Conservation (phyloP, 1,284 basidiomycete species). For the Tilletia indica region DNA sequence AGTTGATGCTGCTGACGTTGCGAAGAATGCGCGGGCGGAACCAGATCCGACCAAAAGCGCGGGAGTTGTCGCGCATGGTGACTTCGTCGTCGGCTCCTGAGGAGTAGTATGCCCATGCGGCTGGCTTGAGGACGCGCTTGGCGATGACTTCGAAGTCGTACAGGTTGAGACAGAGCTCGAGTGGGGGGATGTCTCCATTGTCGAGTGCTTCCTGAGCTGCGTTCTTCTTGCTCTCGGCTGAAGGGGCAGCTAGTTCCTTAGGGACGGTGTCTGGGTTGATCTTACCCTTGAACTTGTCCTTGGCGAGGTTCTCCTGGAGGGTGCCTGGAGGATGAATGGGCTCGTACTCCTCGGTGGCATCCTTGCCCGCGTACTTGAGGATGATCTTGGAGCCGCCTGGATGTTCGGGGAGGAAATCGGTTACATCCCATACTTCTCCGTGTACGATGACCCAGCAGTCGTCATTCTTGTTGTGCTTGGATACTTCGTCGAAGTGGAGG, state of each 20-base stretch:
- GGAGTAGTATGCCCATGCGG: slow-evolving; percentile 56
- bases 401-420: slow-evolving; percentile 65
- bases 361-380: slow-evolving; percentile 33
- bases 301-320: slow-evolving; percentile 49
- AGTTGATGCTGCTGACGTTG: slow-evolving; percentile 78
- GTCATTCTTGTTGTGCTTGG: slow-evolving; percentile 68
- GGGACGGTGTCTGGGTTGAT: slow-evolving; percentile 43
- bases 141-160: slow-evolving; percentile 80
- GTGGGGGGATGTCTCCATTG: slow-evolving; percentile 60
- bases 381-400: slow-evolving; percentile 29
- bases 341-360: slow-evolving; percentile 48
- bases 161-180: slow-evolving; percentile 77
- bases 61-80: slow-evolving; percentile 74
- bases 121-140: slow-evolving; percentile 43
- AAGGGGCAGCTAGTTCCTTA: slow-evolving; percentile 24
- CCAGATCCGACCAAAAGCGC: slow-evolving; percentile 88
- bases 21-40: slow-evolving; percentile 84
- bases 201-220: slow-evolving; percentile 20
- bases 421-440: slow-evolving; percentile 74
- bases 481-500: slow-evolving; percentile 63
- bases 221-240: slow-evolving; percentile 20
- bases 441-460: slow-evolving; percentile 87
- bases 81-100: slow-evolving; percentile 62
- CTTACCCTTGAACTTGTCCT: slow-evolving; percentile 49
- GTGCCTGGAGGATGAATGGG: slow-evolving; percentile 54